These are phyloP conservation scores for Davidsoniella neocaledoniae DNA, from an alignment of 2,329 filamentous ascomycete species.

Conservation along the genomic window DNA sequence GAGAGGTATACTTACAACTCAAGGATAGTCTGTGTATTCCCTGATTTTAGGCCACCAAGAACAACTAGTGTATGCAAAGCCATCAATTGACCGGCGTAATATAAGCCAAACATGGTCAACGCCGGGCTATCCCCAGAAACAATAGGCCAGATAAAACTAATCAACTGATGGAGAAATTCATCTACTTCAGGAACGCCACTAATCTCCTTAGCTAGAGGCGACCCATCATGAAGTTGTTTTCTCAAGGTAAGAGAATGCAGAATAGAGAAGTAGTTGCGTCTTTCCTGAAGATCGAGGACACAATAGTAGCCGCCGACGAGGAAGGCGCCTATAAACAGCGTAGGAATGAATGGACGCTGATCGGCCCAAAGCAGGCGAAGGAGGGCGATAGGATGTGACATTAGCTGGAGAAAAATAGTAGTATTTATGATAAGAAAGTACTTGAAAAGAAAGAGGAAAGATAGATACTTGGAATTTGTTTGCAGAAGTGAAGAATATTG, in stretches of 20 bases:
- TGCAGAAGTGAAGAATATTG: too few relatives aligned
- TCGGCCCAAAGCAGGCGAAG: constrained; percentile 7
- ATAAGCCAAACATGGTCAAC: constrained; percentile 14
- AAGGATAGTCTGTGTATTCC: constrained; percentile 14
- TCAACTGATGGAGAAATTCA: constrained; percentile 12
- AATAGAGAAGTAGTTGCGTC: constrained; percentile 3
- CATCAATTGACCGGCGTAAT: constrained; percentile 15
- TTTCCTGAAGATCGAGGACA: constrained; percentile 2
- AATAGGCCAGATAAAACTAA: constrained; percentile 14
- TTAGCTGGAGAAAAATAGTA: too few relatives aligned
- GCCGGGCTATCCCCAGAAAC: constrained; percentile 11
- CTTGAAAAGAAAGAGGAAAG: too few relatives aligned
- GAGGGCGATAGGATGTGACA: constrained; percentile 4
- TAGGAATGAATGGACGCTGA: constrained; percentile 6
- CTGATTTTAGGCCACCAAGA: constrained; percentile 14
- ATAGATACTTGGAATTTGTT: too few relatives aligned
- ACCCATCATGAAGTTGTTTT: constrained; percentile 2
- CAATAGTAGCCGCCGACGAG: constrained; percentile 1
- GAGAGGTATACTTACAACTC: constrained; percentile 12
- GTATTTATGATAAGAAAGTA: too few relatives aligned
- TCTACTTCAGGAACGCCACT: constrained; percentile 15
- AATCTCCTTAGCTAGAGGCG: constrained; percentile 5
- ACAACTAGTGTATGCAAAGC: constrained; percentile 14
- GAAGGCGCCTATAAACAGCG: constrained; percentile 3
- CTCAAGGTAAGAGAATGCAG: neutral